These are phyloP conservation scores for Solanum bukasovii DNA, from an alignment of 257 asterid genomes.

Conservation along the genomic window DNA sequence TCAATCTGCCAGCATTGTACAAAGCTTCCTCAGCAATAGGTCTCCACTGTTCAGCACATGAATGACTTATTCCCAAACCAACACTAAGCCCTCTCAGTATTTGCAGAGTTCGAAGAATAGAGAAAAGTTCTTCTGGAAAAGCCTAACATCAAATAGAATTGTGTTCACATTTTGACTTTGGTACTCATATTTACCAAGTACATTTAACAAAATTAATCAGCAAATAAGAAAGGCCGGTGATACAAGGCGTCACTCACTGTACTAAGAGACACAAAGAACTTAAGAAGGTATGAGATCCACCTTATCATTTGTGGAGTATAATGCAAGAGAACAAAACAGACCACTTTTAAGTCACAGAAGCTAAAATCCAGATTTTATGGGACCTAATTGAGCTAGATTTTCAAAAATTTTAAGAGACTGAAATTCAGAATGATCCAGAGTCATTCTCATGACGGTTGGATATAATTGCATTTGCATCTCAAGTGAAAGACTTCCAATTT, in stretches of 20 bases:
- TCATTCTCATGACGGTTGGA: not conserved
- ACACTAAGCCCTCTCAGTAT: conserved; percentile 92
- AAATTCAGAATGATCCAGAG: not conserved
- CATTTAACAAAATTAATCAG: not conserved
- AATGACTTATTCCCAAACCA: conserved; percentile 82
- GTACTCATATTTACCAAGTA: not conserved
- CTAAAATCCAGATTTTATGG: not conserved
- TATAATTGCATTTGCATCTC: not conserved
- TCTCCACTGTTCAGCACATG: conserved; percentile 96
- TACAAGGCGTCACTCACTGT: not conserved
- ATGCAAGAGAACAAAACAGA: not conserved
- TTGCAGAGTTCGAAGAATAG: conserved; percentile 90
- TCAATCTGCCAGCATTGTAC: conserved; percentile 56
- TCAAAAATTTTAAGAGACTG: not conserved
- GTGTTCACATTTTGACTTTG: not conserved
- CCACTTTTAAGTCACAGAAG: not conserved
- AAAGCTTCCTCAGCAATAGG: conserved; percentile 91
- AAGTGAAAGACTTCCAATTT: not conserved
- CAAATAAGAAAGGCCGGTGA: not conserved
- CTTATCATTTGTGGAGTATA: not conserved
- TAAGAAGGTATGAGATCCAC: not conserved
- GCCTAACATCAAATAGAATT: conserved; percentile 29
- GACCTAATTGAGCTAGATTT: not conserved
- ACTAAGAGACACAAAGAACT: not conserved
- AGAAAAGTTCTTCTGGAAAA: conserved; percentile 92